phyloP scores from a whole-genome alignment of 768 basidiomycete genomes.

The Mycena galericulata region DNA sequence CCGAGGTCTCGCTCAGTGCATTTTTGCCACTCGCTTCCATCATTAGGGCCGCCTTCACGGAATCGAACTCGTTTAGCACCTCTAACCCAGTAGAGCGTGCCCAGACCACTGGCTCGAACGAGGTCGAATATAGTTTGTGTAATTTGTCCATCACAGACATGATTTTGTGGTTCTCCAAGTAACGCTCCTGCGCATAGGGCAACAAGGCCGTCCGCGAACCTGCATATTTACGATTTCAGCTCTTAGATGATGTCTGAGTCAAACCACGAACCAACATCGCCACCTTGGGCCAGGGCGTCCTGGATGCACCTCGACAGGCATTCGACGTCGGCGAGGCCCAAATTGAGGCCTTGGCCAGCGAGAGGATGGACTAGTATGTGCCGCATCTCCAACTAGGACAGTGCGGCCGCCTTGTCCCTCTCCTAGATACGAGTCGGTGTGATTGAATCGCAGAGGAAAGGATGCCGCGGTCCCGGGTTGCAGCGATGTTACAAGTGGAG shows the following conservation, averaged over 20 bases:
- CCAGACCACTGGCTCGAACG: conserved; percentile 82
- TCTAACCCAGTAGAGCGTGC: conserved; percentile 89
- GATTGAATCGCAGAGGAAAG: conserved; percentile 90
- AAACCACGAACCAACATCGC: conserved; percentile 79
- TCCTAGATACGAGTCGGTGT: conserved; percentile 89
- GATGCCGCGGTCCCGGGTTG: conserved; percentile 84
- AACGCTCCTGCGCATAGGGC: conserved; percentile 85
- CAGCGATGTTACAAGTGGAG: conserved; percentile 79
- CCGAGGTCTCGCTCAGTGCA: conserved; percentile 28
- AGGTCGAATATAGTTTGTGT: conserved; percentile 85
- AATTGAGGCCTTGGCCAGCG: conserved; percentile 95
- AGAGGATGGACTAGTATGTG: conserved; percentile 95
- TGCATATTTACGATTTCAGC: conserved; percentile 41
- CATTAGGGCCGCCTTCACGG: conserved; percentile 88
- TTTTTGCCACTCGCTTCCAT: conserved; percentile 71
- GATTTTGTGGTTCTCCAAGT: conserved; percentile 87
- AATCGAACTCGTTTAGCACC: conserved; percentile 89
- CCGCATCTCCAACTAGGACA: conserved; percentile 94
- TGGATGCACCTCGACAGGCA: conserved; percentile 76
- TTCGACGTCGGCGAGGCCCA: conserved; percentile 91
- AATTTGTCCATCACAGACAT: conserved; percentile 91
- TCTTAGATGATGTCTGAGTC: background rate
- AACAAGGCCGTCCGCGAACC: conserved; percentile 81
- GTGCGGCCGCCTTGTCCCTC: conserved; percentile 75
- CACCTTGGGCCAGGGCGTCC: conserved; percentile 67